phyloP scores from a whole-genome alignment of 345 rosid species.

The Salix viminalis region DNA sequence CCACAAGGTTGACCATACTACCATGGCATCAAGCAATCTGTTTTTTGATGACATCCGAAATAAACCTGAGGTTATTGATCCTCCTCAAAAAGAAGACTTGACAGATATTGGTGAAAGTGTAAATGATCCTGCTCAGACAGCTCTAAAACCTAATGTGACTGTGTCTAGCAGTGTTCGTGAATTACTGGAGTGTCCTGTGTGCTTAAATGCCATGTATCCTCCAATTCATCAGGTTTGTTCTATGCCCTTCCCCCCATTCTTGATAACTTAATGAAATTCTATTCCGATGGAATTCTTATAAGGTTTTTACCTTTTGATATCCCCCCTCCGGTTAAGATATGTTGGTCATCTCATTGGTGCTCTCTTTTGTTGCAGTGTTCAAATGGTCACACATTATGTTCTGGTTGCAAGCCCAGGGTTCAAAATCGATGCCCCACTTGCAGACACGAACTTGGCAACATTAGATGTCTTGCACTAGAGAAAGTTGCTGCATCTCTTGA shows the following conservation, averaged over 20 bases:
- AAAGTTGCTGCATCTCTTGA: conserved; percentile 83
- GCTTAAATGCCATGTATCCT: conserved; percentile 84
- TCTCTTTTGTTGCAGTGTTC: conserved; percentile 47
- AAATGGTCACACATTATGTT: conserved; percentile 79
- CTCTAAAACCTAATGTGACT: conserved; percentile 49
- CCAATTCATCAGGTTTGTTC: conserved; percentile 77
- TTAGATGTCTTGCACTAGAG: conserved; percentile 81
- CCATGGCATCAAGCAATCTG: conserved; percentile 55
- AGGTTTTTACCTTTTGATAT: not conserved
- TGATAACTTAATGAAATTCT: not conserved
- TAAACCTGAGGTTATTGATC: conserved; percentile 70
- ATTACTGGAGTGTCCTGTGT: conserved; percentile 80
- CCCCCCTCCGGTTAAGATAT: not conserved
- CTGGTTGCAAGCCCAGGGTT: conserved; percentile 77
- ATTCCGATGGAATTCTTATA: not conserved
- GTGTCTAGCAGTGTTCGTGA: conserved; percentile 78
- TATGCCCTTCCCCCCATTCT: not conserved
- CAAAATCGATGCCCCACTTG: conserved; percentile 84
- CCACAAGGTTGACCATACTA: conserved; percentile 9
- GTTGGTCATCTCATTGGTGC: conserved; percentile 6
- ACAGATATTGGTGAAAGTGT: conserved; percentile 44
- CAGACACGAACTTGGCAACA: conserved; percentile 81
- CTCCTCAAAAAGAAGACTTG: conserved; percentile 51
- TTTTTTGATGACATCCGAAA: conserved; percentile 53
- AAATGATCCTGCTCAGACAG: conserved; percentile 49